A percentile compares a stretch with the other conserved stretches of the same genome.
Conservation (phyloP, 352 stramenopile genomes). For the Thraustotheca clavata region DNA sequence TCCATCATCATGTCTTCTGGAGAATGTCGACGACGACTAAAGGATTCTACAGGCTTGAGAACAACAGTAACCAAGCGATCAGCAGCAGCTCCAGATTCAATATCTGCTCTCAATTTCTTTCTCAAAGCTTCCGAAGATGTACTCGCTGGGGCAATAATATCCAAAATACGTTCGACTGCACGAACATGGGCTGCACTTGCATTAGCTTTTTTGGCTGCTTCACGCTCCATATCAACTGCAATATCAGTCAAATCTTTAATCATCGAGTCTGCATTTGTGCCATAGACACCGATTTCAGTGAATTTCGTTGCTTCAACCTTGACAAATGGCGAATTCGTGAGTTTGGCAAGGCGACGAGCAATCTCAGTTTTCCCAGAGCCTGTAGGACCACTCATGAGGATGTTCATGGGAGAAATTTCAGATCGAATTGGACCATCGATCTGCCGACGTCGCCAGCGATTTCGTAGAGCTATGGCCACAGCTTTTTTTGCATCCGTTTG, state of each 20-base stretch:
- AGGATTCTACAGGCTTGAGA: conserved; percentile 33
- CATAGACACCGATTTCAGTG: conserved; percentile 99
- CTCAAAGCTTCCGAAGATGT: conserved; percentile 32
- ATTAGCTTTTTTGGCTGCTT: conserved; percentile 67
- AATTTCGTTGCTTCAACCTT: conserved; percentile 99
- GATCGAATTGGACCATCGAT: conserved; percentile 86
- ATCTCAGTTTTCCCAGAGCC: conserved; percentile 99
- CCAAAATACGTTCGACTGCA: conserved; percentile 88
- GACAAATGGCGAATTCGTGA: conserved; percentile 96
- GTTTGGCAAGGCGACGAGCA: conserved; percentile 92
- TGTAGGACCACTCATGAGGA: conserved; percentile 99
- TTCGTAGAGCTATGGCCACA: conserved; percentile 97
- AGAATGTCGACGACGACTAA: neutral
- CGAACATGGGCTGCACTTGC: conserved; percentile 74
- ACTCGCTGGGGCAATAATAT: conserved; percentile 62
- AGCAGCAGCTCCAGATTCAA: conserved; percentile 43
- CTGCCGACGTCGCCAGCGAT: conserved; percentile 96
- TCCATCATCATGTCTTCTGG: conserved; percentile 68
- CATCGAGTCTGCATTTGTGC: conserved; percentile 98
- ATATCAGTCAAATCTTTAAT: conserved; percentile 98
- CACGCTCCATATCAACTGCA: conserved; percentile 86
- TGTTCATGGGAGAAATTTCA: conserved; percentile 98
- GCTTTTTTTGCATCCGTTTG: conserved; percentile 96
- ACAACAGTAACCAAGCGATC: conserved; percentile 42
- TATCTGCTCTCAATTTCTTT: conserved; percentile 46